These are phyloP conservation scores for Blastobotrys chiropterorum DNA, from an alignment of 805 yeast species.

Conservation along the genomic window DNA sequence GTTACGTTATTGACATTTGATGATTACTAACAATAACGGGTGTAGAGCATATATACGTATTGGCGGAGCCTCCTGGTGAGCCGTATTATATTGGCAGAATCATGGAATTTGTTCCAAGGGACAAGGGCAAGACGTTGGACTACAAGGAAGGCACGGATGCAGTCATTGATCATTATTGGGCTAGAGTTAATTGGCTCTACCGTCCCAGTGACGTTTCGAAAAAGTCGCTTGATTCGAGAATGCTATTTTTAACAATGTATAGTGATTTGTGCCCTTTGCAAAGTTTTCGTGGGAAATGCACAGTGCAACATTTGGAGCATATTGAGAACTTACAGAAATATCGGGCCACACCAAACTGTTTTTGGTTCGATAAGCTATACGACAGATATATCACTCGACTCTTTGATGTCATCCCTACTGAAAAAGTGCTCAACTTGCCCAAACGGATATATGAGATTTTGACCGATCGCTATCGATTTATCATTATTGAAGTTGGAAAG, in stretches of 20 bases:
- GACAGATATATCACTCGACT: conserved; percentile 80
- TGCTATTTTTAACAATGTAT: conserved; percentile 79
- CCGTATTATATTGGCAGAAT: conserved; percentile 87
- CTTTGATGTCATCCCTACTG: conserved; percentile 71
- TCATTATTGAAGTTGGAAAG: conserved; percentile 66
- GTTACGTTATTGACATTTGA: background rate
- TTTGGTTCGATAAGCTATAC: conserved; percentile 79
- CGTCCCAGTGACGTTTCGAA: conserved; percentile 80
- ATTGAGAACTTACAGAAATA: conserved; percentile 53
- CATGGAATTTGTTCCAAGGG: conserved; percentile 57
- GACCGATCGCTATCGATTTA: conserved; percentile 60
- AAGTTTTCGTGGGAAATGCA: conserved; percentile 69
- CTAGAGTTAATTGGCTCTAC: conserved; percentile 86
- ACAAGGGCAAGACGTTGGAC: conserved; percentile 12
- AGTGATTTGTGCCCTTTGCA: conserved; percentile 73
- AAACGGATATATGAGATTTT: conserved; percentile 53
- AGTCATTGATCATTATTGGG: conserved; percentile 47
- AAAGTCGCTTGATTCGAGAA: conserved; percentile 60
- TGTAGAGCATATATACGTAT: conserved; percentile 66
- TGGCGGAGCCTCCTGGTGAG: conserved; percentile 90
- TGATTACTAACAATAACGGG: too few relatives aligned
- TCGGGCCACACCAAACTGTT: conserved; percentile 55
- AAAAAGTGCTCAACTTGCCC: conserved; percentile 51
- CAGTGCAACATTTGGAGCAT: conserved; percentile 63
- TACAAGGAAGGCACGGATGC: conserved; percentile 19